A percentile compares a stretch with the other conserved stretches of the same genome.
Conservation (phyloP, 208 protist species). For the Angomonas deanei region DNA sequence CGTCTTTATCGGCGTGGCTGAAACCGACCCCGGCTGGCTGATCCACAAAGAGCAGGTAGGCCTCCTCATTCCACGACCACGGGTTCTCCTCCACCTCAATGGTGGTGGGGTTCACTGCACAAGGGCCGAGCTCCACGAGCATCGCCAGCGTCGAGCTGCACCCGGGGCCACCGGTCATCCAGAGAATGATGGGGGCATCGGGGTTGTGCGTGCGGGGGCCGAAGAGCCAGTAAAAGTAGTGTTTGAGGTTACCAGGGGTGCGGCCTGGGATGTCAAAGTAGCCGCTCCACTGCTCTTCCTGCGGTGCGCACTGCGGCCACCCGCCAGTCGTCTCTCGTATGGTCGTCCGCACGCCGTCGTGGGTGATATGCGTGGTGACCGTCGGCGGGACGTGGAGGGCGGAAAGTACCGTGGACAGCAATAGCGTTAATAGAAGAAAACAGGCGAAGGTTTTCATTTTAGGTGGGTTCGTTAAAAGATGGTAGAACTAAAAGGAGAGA, state of each 20-base stretch:
- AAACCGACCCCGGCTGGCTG: conserved; percentile 86
- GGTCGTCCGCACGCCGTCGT: neutral
- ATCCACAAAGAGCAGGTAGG: conserved; percentile 85
- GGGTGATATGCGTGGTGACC: neutral
- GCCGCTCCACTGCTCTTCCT: conserved; percentile 67
- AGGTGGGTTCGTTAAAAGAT: neutral
- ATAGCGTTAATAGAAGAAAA: neutral
- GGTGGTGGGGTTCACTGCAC: conserved; percentile 32
- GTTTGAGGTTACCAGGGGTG: conserved; percentile 2
- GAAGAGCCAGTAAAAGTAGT: conserved; percentile 92
- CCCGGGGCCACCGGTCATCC: conserved; percentile 90
- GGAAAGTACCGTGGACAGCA: neutral
- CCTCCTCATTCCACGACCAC: conserved; percentile 74
- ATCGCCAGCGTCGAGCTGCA: conserved; percentile 74
- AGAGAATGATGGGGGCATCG: conserved; percentile 63
- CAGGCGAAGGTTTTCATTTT: neutral
- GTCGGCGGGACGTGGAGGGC: neutral
- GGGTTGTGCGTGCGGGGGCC: conserved; percentile 34
- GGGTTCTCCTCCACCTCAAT: conserved; percentile 41
- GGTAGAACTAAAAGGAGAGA: too few relatives aligned
- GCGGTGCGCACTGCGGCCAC: conserved; percentile 35
- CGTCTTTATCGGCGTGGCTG: conserved; percentile 37
- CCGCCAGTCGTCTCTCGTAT: conserved; percentile 15
- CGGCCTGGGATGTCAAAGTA: conserved; percentile 67
- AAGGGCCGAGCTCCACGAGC: conserved; percentile 79